Percentiles rank a stretch among this genome's conserved stretches.
phyloP scores from a whole-genome alignment of 352 stramenopile species.

The Phytophthora tubulina region DNA sequence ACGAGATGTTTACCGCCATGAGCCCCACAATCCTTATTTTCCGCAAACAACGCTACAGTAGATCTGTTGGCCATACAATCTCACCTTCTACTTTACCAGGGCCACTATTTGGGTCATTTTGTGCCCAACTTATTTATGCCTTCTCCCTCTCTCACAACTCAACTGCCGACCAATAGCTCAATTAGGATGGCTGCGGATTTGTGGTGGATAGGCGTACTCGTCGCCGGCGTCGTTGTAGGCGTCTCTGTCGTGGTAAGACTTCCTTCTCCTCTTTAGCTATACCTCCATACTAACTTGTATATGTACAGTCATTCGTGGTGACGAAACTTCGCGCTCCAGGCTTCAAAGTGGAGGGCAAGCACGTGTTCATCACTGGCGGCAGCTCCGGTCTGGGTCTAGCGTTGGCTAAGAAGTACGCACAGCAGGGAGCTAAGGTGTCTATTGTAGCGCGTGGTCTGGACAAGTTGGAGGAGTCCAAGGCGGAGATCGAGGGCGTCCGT shows the following conservation, averaged over 20 bases:
- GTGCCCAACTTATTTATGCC: background rate
- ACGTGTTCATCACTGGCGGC: constrained; percentile 85
- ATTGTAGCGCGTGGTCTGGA: constrained; percentile 69
- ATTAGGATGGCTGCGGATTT: constrained; percentile 45
- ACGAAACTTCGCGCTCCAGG: constrained; percentile 72
- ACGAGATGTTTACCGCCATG: too few relatives aligned
- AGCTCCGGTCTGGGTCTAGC: constrained; percentile 76
- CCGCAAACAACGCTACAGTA: too few relatives aligned
- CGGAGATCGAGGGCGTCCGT: constrained; percentile 60
- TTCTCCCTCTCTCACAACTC: constrained; percentile 14
- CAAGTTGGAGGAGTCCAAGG: constrained; percentile 73
- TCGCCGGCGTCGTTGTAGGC: constrained; percentile 55
- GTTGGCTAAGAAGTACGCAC: constrained; percentile 75
- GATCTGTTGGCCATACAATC: too few relatives aligned
- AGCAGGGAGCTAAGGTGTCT: constrained; percentile 74
- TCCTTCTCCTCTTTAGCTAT: background rate
- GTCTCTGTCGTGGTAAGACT: constrained; percentile 60
- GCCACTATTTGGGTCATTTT: constrained; percentile 22
- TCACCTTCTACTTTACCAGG: background rate
- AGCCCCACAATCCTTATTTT: too few relatives aligned
- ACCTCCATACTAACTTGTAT: constrained; percentile 4
- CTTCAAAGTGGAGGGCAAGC: constrained; percentile 81
- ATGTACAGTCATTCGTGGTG: constrained; percentile 62
- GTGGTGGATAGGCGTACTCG: constrained; percentile 59
- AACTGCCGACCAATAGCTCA: constrained; percentile 4